Percentiles rank a stretch among this genome's conserved stretches.
Evolutionary conservation across 176 grass and related monocot species (phyloP).

Genomic region (Alopecurus myosuroides): DNA sequence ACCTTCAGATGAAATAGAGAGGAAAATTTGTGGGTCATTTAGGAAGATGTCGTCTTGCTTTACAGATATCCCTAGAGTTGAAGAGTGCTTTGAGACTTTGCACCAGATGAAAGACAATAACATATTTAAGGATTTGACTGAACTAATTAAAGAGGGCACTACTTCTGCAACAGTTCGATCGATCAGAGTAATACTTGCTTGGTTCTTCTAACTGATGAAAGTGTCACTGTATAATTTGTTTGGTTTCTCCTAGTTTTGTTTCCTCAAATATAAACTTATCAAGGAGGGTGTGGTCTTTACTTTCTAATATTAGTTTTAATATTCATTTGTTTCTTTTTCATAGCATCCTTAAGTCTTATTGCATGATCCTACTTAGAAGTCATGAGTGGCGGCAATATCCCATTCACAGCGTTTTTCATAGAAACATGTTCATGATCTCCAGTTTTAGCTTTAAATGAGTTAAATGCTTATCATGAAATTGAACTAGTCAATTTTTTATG

Average conservation of each 20-base stretch:
- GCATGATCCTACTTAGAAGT: not conserved
- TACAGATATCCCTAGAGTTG: slow-evolving; percentile 57
- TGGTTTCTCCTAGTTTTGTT: slow-evolving; percentile 14
- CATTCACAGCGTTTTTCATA: not conserved
- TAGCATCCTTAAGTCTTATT: slow-evolving; percentile 4
- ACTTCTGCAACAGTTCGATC: slow-evolving; percentile 44
- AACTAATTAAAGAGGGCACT: slow-evolving; percentile 51
- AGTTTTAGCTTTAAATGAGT: not conserved
- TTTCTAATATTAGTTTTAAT: slow-evolving; percentile 5
- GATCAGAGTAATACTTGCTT: slow-evolving; percentile 55
- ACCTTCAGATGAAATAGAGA: slow-evolving; percentile 55
- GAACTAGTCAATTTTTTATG: not conserved
- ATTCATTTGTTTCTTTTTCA: not conserved
- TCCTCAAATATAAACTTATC: slow-evolving; percentile 16
- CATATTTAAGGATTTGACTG: slow-evolving; percentile 79
- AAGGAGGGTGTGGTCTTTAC: not conserved
- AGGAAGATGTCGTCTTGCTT: slow-evolving; percentile 75
- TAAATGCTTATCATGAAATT: not conserved
- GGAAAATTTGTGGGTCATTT: slow-evolving; percentile 52
- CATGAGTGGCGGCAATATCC: not conserved
- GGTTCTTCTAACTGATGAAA: not conserved
- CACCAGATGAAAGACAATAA: slow-evolving; percentile 91
- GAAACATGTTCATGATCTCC: not conserved
- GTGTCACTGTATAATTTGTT: not conserved
- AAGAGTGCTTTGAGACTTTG: slow-evolving; percentile 77